Conservation (phyloP, 2,329 filamentous ascomycete species). For the Paecilomyces sp. region DNA sequence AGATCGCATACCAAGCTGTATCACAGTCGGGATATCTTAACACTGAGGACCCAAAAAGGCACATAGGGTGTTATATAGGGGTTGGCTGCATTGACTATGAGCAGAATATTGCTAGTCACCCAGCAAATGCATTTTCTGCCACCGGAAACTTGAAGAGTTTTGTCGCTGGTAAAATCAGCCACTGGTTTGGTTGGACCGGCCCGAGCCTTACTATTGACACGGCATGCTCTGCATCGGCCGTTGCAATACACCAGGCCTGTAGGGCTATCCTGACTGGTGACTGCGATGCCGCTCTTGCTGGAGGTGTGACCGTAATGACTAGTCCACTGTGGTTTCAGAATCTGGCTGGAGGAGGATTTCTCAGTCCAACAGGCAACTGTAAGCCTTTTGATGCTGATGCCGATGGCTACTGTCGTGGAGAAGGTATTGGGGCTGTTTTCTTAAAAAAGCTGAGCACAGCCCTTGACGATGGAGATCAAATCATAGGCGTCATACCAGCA, state of each 20-base stretch:
- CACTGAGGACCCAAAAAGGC: conserved; percentile 1
- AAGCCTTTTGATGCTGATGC: conserved; percentile 41
- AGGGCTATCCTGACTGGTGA: conserved; percentile 13
- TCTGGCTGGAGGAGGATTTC: conserved; percentile 32
- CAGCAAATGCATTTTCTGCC: conserved; percentile 20
- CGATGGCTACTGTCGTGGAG: conserved; percentile 46
- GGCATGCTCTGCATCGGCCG: conserved; percentile 35
- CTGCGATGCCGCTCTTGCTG: conserved; percentile 23
- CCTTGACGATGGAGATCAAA: conserved; percentile 36
- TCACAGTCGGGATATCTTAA: conserved; percentile 18
- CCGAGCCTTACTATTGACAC: conserved; percentile 37
- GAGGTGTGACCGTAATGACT: conserved; percentile 27
- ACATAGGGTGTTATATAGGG: conserved; percentile 23
- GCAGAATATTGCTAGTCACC: conserved; percentile 18
- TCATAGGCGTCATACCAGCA: conserved; percentile 35
- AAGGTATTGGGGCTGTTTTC: conserved; percentile 39
- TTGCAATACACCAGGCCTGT: conserved; percentile 25
- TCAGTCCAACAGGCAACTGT: conserved; percentile 41
- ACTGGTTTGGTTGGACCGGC: conserved; percentile 39
- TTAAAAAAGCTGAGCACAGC: conserved; percentile 42
- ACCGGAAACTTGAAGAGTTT: conserved; percentile 12
- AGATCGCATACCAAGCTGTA: conserved; percentile 22
- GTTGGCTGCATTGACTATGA: conserved; percentile 19
- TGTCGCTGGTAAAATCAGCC: conserved; percentile 27
- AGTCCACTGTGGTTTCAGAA: conserved; percentile 15